phyloP scores from a whole-genome alignment of 495 filamentous ascomycete genomes.

The Penicillium bialowiezense region DNA sequence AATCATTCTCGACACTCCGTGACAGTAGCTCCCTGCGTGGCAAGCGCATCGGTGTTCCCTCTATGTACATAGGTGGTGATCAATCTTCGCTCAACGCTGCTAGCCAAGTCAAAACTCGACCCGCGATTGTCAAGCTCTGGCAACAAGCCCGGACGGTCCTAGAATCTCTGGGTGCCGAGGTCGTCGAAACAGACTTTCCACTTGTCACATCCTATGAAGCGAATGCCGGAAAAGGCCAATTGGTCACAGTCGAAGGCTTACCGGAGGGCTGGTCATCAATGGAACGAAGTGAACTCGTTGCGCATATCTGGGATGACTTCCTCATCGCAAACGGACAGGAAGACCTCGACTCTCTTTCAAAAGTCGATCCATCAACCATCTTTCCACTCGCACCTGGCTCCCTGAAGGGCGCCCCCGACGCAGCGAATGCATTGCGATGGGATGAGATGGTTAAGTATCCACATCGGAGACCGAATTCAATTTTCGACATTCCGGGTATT shows the following conservation, averaged over 20 bases:
- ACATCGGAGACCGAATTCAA: conserved; percentile 19
- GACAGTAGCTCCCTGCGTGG: conserved; percentile 22
- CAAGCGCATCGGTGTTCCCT: conserved; percentile 30
- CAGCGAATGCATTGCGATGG: conserved; percentile 30
- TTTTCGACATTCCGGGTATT: conserved; percentile 25
- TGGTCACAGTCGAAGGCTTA: conserved; percentile 31
- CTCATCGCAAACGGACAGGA: conserved; percentile 24
- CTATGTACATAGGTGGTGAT: conserved; percentile 33
- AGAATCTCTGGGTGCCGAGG: conserved; percentile 29
- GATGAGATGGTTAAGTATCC: conserved; percentile 34
- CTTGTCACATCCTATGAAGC: conserved; percentile 30
- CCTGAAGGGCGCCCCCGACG: conserved; percentile 27
- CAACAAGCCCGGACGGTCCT: conserved; percentile 19
- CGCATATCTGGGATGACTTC: conserved; percentile 38
- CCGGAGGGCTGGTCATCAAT: conserved; percentile 31
- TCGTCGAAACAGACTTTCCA: conserved; percentile 35
- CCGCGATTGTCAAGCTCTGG: conserved; percentile 33
- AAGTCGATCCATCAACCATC: conserved; percentile 29
- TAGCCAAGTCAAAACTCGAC: conserved; percentile 24
- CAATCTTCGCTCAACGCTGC: conserved; percentile 14
- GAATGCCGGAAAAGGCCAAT: conserved; percentile 23
- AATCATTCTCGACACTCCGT: conserved; percentile 16
- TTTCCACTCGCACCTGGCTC: conserved; percentile 33
- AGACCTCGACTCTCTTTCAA: conserved; percentile 21
- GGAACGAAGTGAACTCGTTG: conserved; percentile 33